A percentile compares a stretch with the other conserved stretches of the same genome.
These are phyloP conservation scores for Tetrahymena borealis DNA, from an alignment of 73 alveolate species.

Conservation along the genomic window DNA sequence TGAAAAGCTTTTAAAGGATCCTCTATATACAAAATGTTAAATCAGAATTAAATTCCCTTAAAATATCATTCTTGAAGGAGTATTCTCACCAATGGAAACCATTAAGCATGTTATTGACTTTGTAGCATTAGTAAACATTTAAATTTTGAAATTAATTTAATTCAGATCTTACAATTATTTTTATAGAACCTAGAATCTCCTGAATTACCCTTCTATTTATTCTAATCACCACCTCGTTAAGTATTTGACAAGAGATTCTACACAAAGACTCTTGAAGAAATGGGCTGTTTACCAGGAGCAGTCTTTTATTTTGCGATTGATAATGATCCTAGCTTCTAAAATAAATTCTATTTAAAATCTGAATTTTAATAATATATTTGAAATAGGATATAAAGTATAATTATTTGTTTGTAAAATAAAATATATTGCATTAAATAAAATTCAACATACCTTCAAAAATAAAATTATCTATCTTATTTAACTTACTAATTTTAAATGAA, in stretches of 20 bases:
- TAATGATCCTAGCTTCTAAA: not conserved
- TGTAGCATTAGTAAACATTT: not conserved
- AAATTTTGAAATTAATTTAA: not conserved
- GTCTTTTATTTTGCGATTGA: not conserved
- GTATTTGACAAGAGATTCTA: not conserved
- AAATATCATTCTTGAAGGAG: not conserved
- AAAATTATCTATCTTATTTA: too few species aligned
- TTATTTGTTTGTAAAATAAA: too few species aligned
- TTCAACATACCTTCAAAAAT: too few species aligned
- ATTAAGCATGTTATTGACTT: not conserved
- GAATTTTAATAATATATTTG: not conserved
- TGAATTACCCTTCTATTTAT: not conserved
- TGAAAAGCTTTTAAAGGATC: not conserved
- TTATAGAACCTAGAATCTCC: not conserved
- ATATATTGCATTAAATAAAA: too few species aligned
- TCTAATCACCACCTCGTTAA: not conserved
- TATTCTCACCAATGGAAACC: not conserved
- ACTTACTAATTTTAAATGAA: too few species aligned
- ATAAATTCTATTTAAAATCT: not conserved
- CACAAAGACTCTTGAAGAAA: not conserved
- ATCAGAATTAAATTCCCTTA: not conserved
- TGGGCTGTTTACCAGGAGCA: not conserved
- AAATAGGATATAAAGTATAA: not conserved
- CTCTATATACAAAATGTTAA: not conserved
- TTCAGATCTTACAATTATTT: not conserved